These are phyloP conservation scores for Dactylonectria macrodidyma DNA, from an alignment of 2,329 filamentous ascomycete genomes.

Conservation along the genomic window DNA sequence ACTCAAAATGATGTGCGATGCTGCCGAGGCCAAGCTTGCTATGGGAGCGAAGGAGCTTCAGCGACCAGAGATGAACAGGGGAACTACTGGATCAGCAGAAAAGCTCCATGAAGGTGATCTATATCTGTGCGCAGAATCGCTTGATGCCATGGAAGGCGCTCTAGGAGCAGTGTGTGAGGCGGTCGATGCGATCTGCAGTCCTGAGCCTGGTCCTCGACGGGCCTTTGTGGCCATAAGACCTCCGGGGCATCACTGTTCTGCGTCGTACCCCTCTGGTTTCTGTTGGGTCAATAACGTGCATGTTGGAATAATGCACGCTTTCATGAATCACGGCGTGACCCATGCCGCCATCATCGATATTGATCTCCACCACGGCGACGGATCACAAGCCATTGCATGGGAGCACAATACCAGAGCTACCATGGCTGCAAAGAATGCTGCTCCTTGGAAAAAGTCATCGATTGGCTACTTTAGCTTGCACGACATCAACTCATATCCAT, in stretches of 20 bases:
- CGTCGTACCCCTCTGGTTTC: constrained; percentile 91
- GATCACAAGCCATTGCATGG: constrained; percentile 96
- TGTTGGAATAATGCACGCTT: constrained; percentile 93
- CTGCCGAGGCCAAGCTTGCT: constrained; percentile 84
- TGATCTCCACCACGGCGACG: constrained; percentile 92
- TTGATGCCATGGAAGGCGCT: constrained; percentile 90
- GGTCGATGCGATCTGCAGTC: constrained; percentile 84
- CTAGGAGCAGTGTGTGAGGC: constrained; percentile 95
- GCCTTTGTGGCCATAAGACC: constrained; percentile 95
- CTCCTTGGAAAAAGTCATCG: constrained; percentile 84
- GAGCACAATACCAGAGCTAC: constrained; percentile 82
- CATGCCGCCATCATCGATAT: constrained; percentile 96
- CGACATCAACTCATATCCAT: constrained; percentile 98
- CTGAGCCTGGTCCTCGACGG: constrained; percentile 72
- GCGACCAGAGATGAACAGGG: constrained; percentile 74
- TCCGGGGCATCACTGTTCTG: constrained; percentile 95
- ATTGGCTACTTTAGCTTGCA: constrained; percentile 98
- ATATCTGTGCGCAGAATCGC: constrained; percentile 89
- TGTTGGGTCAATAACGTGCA: constrained; percentile 99
- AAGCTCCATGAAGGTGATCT: constrained; percentile 90
- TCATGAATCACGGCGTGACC: constrained; percentile 86
- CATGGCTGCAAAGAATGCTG: constrained; percentile 77
- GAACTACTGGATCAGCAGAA: constrained; percentile 61
- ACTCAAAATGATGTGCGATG: constrained; percentile 85
- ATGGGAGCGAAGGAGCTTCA: constrained; percentile 83